phyloP scores from a whole-genome alignment of 2,329 filamentous ascomycete genomes.

The Coniosporium tulheliwenetii region DNA sequence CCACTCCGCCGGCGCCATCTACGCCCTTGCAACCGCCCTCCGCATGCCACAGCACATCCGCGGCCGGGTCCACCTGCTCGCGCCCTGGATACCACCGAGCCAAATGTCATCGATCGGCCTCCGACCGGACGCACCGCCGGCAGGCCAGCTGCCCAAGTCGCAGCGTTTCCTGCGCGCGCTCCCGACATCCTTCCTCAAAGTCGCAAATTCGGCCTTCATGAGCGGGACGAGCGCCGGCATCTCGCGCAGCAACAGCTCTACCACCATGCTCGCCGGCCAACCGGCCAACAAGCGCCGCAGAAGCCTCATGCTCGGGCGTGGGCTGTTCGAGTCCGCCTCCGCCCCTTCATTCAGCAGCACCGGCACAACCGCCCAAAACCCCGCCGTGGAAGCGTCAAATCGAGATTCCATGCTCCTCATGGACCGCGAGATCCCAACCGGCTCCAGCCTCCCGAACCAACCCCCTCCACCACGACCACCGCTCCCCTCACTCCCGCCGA shows the following conservation, averaged over 20 bases:
- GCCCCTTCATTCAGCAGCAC: conserved; percentile 1
- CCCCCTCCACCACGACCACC: conserved; percentile 4
- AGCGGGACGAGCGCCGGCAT: conserved; percentile 70
- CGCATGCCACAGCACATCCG: conserved; percentile 94
- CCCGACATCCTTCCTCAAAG: conserved; percentile 79
- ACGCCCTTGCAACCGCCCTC: conserved; percentile 84
- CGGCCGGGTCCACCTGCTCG: conserved; percentile 82
- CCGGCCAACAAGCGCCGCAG: conserved; percentile 20
- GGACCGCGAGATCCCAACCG: conserved; percentile 28
- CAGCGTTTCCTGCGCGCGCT: conserved; percentile 82
- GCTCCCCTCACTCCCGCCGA: conserved; percentile 31
- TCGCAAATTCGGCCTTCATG: conserved; percentile 93
- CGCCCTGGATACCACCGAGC: conserved; percentile 93
- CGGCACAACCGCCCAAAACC: background rate
- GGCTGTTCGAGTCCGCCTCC: too few relatives aligned
- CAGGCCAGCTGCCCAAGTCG: conserved; percentile 75
- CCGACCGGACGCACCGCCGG: conserved; percentile 44
- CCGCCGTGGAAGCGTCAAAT: conserved; percentile 15
- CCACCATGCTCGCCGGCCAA: conserved; percentile 35
- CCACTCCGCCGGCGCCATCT: conserved; percentile 95
- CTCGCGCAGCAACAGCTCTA: too few relatives aligned
- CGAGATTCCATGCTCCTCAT: conserved; percentile 33
- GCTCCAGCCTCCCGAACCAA: conserved; percentile 17
- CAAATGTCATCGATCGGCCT: conserved; percentile 65
- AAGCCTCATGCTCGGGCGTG: too few relatives aligned